Conservation (phyloP, 2,329 filamentous ascomycete genomes). For the Corynespora cassiicola region DNA sequence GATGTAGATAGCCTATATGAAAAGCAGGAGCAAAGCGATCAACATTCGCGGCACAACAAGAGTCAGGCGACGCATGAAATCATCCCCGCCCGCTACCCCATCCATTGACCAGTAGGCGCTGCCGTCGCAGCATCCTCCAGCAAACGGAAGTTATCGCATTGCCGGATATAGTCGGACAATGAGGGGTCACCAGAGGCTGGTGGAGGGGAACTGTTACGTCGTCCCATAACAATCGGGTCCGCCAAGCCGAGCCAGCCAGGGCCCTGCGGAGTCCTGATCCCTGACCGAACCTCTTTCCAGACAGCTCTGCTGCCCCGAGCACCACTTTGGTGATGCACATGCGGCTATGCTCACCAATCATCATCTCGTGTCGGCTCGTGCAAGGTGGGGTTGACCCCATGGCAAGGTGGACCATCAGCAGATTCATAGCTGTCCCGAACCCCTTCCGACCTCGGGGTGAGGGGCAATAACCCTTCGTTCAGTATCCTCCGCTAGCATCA, state of each 20-base stretch:
- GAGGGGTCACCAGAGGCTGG: slow-evolving; percentile 4
- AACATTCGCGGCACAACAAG: no score
- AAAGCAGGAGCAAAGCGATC: slow-evolving; percentile 11
- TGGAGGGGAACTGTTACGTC: slow-evolving; percentile 16
- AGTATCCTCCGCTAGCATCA: no score
- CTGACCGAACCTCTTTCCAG: no score
- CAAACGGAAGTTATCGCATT: no score
- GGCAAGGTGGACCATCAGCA: no score
- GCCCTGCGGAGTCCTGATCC: slow-evolving; percentile 3
- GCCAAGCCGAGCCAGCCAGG: slow-evolving; percentile 11
- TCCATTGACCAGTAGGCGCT: slow-evolving; percentile 14
- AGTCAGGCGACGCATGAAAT: no score
- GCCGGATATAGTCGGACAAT: no score
- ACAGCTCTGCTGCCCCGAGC: slow-evolving; percentile 11
- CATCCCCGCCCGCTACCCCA: no score
- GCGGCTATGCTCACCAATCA: slow-evolving; percentile 8
- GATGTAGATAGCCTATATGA: slow-evolving; percentile 8
- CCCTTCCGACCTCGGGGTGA: no score
- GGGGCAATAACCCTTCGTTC: no score
- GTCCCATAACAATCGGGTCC: slow-evolving; percentile 2
- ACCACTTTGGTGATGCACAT: slow-evolving; percentile 9
- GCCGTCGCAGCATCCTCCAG: slow-evolving; percentile 14
- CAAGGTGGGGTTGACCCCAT: slow-evolving; percentile 33
- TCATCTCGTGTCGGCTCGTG: slow-evolving; percentile 8
- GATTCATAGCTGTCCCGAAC: no score